A percentile compares a stretch with the other conserved stretches of the same genome.
Conservation (phyloP, 345 rosid species). For the Arabis alpina region DNA sequence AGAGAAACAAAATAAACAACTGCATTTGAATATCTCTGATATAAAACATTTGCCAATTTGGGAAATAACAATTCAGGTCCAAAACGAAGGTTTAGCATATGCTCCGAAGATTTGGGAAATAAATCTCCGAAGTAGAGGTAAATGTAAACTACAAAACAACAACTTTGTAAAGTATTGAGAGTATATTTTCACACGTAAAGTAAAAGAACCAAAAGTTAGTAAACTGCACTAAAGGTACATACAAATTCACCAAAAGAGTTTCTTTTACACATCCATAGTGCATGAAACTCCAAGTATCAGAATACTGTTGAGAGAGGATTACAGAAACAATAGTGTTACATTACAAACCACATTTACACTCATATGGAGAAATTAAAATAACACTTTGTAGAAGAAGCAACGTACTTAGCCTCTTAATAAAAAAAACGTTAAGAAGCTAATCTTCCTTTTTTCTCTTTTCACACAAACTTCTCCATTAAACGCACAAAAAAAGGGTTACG, state of each 20-base stretch:
- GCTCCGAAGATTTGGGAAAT: too few species aligned
- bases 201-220: too few species aligned
- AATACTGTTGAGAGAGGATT: background rate
- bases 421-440: conserved; percentile 33
- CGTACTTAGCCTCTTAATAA: conserved; percentile 36
- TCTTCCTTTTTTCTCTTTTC: background rate
- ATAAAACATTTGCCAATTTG: too few species aligned
- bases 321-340: conserved; percentile 16
- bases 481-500: conserved; percentile 21
- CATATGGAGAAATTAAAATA: background rate
- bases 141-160: too few species aligned
- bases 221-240: background rate
- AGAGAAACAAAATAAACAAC: too few species aligned
- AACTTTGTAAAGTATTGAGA: too few species aligned
- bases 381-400: conserved; percentile 13
- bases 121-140: too few species aligned
- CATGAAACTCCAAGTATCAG: background rate
- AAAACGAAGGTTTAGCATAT: too few species aligned
- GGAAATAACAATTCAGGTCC: too few species aligned
- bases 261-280: background rate
- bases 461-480: conserved; percentile 22
- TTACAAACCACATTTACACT: conserved; percentile 12
- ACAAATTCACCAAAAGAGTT: background rate
- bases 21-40: too few species aligned
- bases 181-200: too few species aligned